Base-by-base conservation (phyloP, 202 grass and related monocot genomes). In the Bolboschoenoplectus hybrid region DNA sequence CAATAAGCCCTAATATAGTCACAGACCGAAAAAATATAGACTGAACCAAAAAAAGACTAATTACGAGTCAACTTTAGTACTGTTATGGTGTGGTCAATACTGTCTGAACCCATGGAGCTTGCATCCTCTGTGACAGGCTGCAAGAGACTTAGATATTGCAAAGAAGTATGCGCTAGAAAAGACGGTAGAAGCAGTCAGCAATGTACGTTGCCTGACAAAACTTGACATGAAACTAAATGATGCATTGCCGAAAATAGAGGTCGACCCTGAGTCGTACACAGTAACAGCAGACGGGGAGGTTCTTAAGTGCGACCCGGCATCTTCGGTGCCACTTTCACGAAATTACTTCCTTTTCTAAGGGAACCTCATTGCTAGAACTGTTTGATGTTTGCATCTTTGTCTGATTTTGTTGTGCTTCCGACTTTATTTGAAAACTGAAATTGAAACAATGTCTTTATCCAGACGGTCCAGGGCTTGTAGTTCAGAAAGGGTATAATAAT, bases 301-400 rank as follows among this genome's bases (percentile, higher is more conserved):
- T 72, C 89, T 97, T 86, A 89, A 44, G 43, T 97, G 95, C 63
- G 69, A 89, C 9, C 81, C 95, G 36, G 76, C 87, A 44, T 62
- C 92, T 44, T 87, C 89, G 13, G 65, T 97, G 10, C 95, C 95
- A 41, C 81, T 97, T 34, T 93, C 95, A 62, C 89, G 95, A 57
- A 97, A 97, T 80, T 97, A 97, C 85, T 97, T 97, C 75, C 88
- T 95, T 57, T 97, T 97, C 79, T 97, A 92, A 86, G 51, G 81
- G 26, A 55, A 55, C 70, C 47, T 71, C 14, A 2, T 67, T 50
- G 17, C 9, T 1, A 40, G 2, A 62, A 35, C 43, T 32, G 40
- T 61, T 51, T 76, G 12, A 76, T 76, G 49, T 76, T 76, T 74
- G 70, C 19, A 50, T 32, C 9, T 73, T 14, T 74, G 3, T 74